These are phyloP conservation scores for Tilletia indica DNA, from an alignment of 1,284 basidiomycete genomes.

Conservation along the genomic window DNA sequence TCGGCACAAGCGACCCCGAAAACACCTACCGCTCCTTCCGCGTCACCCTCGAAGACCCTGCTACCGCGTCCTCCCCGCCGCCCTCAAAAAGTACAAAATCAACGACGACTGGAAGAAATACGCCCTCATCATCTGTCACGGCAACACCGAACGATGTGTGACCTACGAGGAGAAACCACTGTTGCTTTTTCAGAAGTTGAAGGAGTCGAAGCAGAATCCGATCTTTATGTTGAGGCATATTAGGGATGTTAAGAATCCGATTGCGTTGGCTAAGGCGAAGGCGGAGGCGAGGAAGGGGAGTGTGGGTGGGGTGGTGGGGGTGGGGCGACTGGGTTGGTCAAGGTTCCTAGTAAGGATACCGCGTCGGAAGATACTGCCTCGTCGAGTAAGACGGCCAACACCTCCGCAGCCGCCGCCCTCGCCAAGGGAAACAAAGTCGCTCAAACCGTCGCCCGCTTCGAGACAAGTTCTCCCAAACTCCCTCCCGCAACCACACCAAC, in stretches of 20 bases:
- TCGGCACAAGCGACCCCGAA: conserved; percentile 1
- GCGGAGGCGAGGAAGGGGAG: conserved; percentile 24
- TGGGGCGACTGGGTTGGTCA: neutral
- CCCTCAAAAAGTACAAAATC: conserved; percentile 97
- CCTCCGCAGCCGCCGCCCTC: no score
- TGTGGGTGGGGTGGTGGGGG: no score
- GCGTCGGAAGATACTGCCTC: no score
- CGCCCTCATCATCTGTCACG: conserved; percentile 98
- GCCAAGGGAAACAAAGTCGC: neutral
- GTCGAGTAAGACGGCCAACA: neutral
- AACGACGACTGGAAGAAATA: conserved; percentile 99
- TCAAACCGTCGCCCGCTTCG: neutral
- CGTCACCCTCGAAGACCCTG: conserved; percentile 88
- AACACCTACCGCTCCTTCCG: conserved; percentile 60
- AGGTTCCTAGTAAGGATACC: neutral
- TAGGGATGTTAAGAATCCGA: conserved; percentile 91
- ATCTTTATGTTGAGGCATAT: conserved; percentile 99
- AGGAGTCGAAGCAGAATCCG: conserved; percentile 93
- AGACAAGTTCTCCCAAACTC: no score
- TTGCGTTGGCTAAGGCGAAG: conserved; percentile 50
- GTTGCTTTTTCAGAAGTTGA: conserved; percentile 91
- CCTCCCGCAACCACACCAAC: no score
- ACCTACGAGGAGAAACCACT: conserved; percentile 98
- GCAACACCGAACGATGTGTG: conserved; percentile 83
- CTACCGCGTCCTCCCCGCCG: conserved; percentile 94